Base-by-base conservation (phyloP, 352 stramenopile species). In the Phytophthora sp. region DNA sequence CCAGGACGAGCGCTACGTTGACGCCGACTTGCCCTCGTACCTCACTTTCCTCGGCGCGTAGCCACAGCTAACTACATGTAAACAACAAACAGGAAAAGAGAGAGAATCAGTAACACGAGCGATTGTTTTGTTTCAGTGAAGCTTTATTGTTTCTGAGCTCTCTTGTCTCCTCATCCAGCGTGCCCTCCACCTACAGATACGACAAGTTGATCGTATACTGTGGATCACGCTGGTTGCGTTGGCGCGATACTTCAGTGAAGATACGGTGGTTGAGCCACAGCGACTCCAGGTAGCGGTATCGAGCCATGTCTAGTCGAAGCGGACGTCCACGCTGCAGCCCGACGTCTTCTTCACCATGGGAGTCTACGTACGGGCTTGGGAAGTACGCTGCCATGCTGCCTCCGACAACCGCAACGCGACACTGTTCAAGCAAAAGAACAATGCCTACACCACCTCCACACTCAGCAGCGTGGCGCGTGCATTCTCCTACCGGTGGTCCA, bases 171-270 rank as follows among this genome's bases (percentile, higher is more conserved):
- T n/a, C n/a, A n/a, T n/a, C n/a, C n/a, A n/a, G n/a, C n/a, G n/a
- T n/a, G n/a, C n/a, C n/a, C n/a, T n/a, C n/a, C n/a, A 20, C 54
- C 65, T 93, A 96, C 47, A 96, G 71, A 69, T 92, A 91, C 58
- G 88, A 95, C 23, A 94, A 64, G 44, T 93, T 93, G 63, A 96
- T 89, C 31, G 88, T 89, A 69, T 90, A 93, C 70, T 96, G 88
- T 41, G 85, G 85, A 21, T 96, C 88, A 56, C 84, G 84, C 69
- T 93, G 86, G 60, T 96, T 96, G 60, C 88, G 88, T 61, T 91
- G 86, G 26, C 88, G 84, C 29, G 88, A 95, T 20, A 96, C 88
- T 61, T 96, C 88, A 1, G 80, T 78, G 50, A 95, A 94, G 57
- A 96, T 88, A 15, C 83, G 83, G 44, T 96, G 86, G 53, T 83